phyloP scores from a whole-genome alignment of 2,329 filamentous ascomycete genomes.

The Cladosporium sp. region DNA sequence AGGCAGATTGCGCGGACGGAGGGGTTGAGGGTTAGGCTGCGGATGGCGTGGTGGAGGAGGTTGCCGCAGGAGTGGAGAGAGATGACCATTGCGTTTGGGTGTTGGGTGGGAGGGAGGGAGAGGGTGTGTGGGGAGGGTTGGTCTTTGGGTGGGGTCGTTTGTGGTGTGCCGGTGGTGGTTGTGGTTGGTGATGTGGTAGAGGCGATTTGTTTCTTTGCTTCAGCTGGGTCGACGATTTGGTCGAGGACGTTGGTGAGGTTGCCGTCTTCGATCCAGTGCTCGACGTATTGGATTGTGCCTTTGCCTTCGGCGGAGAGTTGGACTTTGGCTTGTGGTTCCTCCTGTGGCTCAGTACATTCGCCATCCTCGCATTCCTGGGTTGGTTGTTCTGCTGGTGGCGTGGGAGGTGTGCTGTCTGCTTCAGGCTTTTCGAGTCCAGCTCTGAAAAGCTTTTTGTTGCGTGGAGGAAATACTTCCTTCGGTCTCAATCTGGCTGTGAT shows the following conservation, averaged over 20 bases:
- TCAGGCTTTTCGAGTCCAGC: conserved; percentile 37
- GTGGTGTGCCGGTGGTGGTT: not conserved
- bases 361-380: conserved; percentile 14
- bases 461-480: conserved; percentile 67
- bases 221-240: conserved; percentile 39
- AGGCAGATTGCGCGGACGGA: conserved; percentile 88
- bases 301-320: conserved; percentile 62
- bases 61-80: conserved; percentile 98
- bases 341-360: not conserved
- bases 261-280: conserved; percentile 71
- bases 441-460: conserved; percentile 80
- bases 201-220: conserved; percentile 19
- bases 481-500: conserved; percentile 74
- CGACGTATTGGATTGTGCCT: conserved; percentile 74
- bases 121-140: conserved; percentile 26
- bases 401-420: conserved; percentile 23
- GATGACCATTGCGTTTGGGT: conserved; percentile 70
- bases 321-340: conserved; percentile 27
- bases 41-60: conserved; percentile 89
- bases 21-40: conserved; percentile 80
- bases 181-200: conserved; percentile 10
- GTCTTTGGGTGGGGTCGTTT: conserved; percentile 20
- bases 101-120: not conserved
- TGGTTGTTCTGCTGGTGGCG: conserved; percentile 25
- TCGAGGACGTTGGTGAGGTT: conserved; percentile 68